A percentile compares a stretch with the other conserved stretches of the same genome.
Conservation (phyloP, 1,284 basidiomycete genomes). For the Phenoliferia sp. region DNA sequence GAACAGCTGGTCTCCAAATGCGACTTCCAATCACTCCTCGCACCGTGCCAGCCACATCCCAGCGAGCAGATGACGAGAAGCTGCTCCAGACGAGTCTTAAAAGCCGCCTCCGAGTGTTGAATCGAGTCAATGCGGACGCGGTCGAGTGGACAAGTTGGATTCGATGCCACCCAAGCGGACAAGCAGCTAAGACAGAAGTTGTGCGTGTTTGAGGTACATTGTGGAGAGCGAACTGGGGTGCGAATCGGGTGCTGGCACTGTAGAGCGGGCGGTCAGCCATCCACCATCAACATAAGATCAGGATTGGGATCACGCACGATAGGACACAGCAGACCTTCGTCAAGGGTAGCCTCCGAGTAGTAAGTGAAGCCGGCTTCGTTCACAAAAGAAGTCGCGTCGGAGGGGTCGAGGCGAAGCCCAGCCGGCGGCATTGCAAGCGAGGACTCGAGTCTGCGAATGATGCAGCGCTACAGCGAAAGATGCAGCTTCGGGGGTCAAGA, state of each 20-base stretch:
- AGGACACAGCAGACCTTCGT: neutral
- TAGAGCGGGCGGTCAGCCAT: neutral
- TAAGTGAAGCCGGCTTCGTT: neutral
- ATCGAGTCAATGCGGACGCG: neutral
- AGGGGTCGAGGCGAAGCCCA: neutral
- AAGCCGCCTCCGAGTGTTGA: neutral
- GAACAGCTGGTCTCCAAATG: neutral
- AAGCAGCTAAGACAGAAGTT: neutral
- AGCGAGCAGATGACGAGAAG: neutral
- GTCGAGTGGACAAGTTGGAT: neutral
- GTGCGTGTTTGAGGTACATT: neutral
- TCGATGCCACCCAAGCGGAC: neutral
- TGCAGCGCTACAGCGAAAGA: too few species aligned
- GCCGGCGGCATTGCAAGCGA: too few species aligned
- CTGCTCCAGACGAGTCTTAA: neutral
- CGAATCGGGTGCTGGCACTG: neutral
- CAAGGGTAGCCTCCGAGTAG: neutral
- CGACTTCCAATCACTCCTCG: neutral
- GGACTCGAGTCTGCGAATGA: too few species aligned
- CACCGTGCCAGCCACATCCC: neutral
- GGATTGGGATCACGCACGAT: neutral
- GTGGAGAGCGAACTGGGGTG: neutral
- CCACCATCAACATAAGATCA: neutral
- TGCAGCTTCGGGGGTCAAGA: too few species aligned
- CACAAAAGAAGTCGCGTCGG: neutral